Base-by-base conservation (phyloP, 257 asterid genomes). In the Nicotiana sylvestris region DNA sequence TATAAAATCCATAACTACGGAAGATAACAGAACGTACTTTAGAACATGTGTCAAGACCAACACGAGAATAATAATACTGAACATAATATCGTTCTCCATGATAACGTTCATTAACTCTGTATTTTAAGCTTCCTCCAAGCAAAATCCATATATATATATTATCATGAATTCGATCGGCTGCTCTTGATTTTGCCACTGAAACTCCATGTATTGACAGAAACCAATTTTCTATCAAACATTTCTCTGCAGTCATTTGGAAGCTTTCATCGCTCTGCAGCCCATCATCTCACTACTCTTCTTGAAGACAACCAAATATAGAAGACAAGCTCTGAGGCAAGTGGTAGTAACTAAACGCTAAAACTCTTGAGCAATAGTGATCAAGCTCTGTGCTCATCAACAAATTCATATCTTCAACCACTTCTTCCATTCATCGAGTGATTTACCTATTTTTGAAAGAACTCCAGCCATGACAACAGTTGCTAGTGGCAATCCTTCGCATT, bases 401-500 rank as follows among this genome's bases (percentile, higher is more conserved):
- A 43, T 32, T 82, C 43, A 46, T 67, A 76, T 76, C 76, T 82
- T 82, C 62, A 18, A 51, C 55, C 21, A 78, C 33, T 12, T 30
- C 53, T 57, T 56, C 85, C 82, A 82, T 15, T 39, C 58, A 35
- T 77, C 66, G 6, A 33, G 37, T 13, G 77, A 66, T 12, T 57
- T 43, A 17, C 56, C 72, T 18, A 39, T 43, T 32, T 76, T 82
- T 68, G 51, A 66, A 30, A 85, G 37, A 81, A 60, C 29, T 29
- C 85, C 66, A 25, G 76, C 83, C 17, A 58, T 53, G 27, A 51
- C 66, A 77, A 55, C 65, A 77, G 49, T 32, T 77, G 81, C 32
- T 30, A 77, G 30, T 21, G 87, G 80, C 55, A 81, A 39, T 25
- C 83, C 85, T 21, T 81, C 53, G 55, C 85, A 85, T 11, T 67